phyloP scores from a whole-genome alignment of 2,329 filamentous ascomycete genomes.

The Coniosporium tulheliwenetii region DNA sequence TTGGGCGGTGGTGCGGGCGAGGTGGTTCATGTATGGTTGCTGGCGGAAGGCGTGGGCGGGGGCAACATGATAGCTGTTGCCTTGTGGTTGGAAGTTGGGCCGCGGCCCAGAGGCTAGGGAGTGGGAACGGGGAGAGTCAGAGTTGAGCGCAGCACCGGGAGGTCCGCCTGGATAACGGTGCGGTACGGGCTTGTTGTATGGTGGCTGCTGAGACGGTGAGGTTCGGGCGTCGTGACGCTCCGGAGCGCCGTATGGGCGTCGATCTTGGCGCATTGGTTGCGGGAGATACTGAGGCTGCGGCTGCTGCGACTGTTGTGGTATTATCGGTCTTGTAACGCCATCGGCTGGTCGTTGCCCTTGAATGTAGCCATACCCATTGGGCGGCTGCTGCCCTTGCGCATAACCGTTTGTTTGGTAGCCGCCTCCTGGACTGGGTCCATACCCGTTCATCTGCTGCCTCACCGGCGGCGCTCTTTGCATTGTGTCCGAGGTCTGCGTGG shows the following conservation, averaged over 20 bases:
- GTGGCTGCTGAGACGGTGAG: constrained; percentile 32
- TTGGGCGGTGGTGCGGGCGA: constrained; percentile 74
- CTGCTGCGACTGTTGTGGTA: constrained; percentile 16
- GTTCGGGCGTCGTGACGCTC: constrained; percentile 50
- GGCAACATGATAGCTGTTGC: constrained; percentile 43
- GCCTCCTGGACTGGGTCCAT: constrained; percentile 13
- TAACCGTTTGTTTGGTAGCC: constrained; percentile 15
- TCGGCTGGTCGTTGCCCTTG: constrained; percentile 18
- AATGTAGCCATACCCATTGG: constrained; percentile 26
- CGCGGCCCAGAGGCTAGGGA: constrained; percentile 68
- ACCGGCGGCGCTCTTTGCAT: constrained; percentile 52
- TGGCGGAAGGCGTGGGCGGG: constrained; percentile 67
- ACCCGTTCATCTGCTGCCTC: constrained; percentile 17
- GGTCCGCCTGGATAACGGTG: constrained; percentile 33
- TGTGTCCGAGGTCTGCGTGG: constrained; percentile 26
- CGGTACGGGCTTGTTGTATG: constrained; percentile 38
- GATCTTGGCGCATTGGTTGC: constrained; percentile 45
- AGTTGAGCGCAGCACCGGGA: constrained; percentile 57
- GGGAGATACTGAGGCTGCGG: constrained; percentile 42
- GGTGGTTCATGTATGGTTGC: constrained; percentile 52
- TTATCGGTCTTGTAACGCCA: constrained; percentile 17
- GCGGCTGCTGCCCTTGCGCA: constrained; percentile 14
- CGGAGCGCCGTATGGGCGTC: constrained; percentile 56
- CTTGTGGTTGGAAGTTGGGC: constrained; percentile 53
- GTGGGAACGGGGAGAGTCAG: constrained; percentile 79